Conservation (phyloP, 495 filamentous ascomycete species). For the Delitschia confertaspora region DNA sequence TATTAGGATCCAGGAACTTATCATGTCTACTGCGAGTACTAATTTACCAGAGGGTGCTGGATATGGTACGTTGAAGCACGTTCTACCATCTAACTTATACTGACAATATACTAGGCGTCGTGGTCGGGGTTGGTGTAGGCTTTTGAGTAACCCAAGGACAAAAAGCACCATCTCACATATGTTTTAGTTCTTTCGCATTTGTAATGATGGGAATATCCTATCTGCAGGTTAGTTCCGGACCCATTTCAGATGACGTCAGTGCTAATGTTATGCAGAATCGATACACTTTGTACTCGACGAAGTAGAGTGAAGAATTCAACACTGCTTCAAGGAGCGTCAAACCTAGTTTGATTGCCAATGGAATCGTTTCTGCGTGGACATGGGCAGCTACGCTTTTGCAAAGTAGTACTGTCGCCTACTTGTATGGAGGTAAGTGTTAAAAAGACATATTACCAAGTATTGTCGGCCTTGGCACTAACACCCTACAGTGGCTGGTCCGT, state of each 20-base stretch:
- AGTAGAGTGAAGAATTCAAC: conserved; percentile 26
- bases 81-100: background rate
- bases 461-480: background rate
- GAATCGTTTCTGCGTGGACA: conserved; percentile 26
- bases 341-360: conserved; percentile 20
- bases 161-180: too few species aligned
- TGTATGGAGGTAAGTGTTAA: conserved; percentile 8
- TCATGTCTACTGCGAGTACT: background rate
- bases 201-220: conserved; percentile 23
- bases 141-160: too few species aligned
- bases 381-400: conserved; percentile 31
- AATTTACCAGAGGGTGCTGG: conserved; percentile 13
- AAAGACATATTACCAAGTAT: conserved; percentile 1
- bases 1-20: background rate
- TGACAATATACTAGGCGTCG: conserved; percentile 9
- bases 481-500: conserved; percentile 18
- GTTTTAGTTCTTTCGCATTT: conserved; percentile 27
- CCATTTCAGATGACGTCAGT: background rate
- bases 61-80: conserved; percentile 11
- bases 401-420: conserved; percentile 20
- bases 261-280: conserved; percentile 11
- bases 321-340: conserved; percentile 22
- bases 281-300: conserved; percentile 27
- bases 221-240: conserved; percentile 2
- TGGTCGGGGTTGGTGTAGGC: conserved; percentile 20